phyloP scores from a whole-genome alignment of 2,329 filamentous ascomycete genomes.

The Aspergillus clavatus region DNA sequence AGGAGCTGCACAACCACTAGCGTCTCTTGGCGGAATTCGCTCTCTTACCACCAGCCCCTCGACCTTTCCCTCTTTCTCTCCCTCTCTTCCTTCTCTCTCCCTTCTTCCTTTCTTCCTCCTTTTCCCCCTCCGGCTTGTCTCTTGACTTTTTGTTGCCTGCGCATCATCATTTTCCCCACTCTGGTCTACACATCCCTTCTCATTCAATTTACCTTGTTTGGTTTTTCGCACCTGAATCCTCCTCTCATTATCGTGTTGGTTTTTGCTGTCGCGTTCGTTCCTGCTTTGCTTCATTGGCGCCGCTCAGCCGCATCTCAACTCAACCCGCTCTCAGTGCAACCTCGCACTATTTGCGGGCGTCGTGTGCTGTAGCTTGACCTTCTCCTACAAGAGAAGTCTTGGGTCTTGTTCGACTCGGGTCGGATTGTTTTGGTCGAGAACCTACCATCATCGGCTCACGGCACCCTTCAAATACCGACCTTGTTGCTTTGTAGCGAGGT shows the following conservation, averaged over 20 bases:
- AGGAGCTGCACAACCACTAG: conserved; percentile 35
- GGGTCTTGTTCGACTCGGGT: neutral
- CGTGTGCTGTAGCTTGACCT: neutral
- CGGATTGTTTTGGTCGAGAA: neutral
- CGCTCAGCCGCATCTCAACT: conserved; percentile 1
- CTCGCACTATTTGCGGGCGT: too few species aligned
- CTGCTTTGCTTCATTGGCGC: conserved; percentile 1
- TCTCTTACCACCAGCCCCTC: conserved; percentile 30
- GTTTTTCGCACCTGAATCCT: conserved; percentile 7
- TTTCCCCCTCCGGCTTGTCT: conserved; percentile 9
- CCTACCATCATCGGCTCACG: neutral
- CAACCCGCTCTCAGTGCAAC: conserved; percentile 4
- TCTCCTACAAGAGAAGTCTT: neutral
- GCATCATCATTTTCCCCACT: conserved; percentile 4
- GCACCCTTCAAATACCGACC: neutral
- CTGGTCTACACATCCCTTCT: conserved; percentile 2
- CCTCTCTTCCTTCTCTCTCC: conserved; percentile 11
- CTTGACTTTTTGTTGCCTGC: conserved; percentile 3
- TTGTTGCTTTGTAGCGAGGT: neutral
- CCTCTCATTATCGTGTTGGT: conserved; percentile 9
- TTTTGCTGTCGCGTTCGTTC: conserved; percentile 8
- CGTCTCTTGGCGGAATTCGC: conserved; percentile 30
- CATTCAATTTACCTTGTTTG: conserved; percentile 1
- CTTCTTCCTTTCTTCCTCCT: conserved; percentile 9
- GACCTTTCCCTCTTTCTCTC: conserved; percentile 18